Evolutionary conservation across 495 filamentous ascomycete genomes (phyloP).

Genomic region (Aspergillus taichungensis): DNA sequence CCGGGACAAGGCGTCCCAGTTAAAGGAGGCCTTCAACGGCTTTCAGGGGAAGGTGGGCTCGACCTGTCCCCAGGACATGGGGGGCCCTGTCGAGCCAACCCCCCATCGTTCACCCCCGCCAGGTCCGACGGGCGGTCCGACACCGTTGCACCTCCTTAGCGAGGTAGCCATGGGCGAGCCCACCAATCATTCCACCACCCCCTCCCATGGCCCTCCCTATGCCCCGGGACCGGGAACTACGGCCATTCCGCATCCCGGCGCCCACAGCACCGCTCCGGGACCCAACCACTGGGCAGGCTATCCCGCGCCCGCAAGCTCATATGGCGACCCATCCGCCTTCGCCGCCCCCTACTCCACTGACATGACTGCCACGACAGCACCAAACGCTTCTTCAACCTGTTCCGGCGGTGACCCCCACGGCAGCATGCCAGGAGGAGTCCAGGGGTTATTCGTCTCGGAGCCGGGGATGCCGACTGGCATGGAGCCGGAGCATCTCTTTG

Average conservation of each 20-base stretch:
- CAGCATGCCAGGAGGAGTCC: constrained; percentile 7
- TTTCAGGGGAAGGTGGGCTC: not conserved
- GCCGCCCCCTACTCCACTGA: not conserved
- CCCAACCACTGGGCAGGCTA: constrained; percentile 9
- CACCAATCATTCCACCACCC: constrained; percentile 9
- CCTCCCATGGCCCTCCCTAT: constrained; percentile 6
- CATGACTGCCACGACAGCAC: not conserved
- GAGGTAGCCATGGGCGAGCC: constrained; percentile 55
- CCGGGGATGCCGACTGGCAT: constrained; percentile 20
- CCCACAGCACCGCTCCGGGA: constrained; percentile 1
- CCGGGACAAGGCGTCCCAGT: constrained; percentile 24
- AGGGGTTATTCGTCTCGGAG: constrained; percentile 20
- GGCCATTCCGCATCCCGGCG: not conserved
- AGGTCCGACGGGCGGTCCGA: constrained; percentile 27
- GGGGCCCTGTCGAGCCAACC: not conserved
- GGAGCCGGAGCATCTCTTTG: constrained; percentile 22
- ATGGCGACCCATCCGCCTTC: no score
- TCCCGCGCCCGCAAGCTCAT: no score
- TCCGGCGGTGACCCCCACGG: constrained; percentile 9
- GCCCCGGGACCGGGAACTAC: constrained; percentile 2
- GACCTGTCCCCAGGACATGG: not conserved
- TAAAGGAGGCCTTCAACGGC: constrained; percentile 22
- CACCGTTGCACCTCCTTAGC: constrained; percentile 56
- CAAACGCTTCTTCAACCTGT: constrained; percentile 2
- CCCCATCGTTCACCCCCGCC: not conserved